Evolutionary conservation across 2,329 filamentous ascomycete genomes (phyloP), one percentile per base, ranked within the genome.

Genomic region (Arachnomyces sp.): DNA sequence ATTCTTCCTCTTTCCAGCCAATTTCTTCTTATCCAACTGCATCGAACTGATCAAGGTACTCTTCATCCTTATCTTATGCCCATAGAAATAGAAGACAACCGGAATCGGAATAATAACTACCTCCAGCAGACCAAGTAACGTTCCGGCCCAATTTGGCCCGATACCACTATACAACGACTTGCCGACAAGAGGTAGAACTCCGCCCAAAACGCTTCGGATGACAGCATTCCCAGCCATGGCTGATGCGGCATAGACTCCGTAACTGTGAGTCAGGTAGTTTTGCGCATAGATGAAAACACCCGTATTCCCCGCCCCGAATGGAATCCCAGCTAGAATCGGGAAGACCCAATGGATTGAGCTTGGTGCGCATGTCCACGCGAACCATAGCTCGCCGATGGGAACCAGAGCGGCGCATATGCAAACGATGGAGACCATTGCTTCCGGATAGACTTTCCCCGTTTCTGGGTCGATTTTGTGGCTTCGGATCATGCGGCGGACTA

Each of bases 351-450:
- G 88, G 25, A 93, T 86, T 3, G 77, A 75, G 0, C 64, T 66
- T 0, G 88, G 88, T 0, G 87, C 77, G 45, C 82, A 88, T 0
- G 88, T 94, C 87, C 87, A 95, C 0, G 85, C 79, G 55, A 95
- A 95, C 60, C 82, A 83, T 16, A 95, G 74, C 61, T 95, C 82
- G 12, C 88, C 89, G 3, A 86, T 60, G 0, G 87, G 84, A 0
- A 84, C 79, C 1, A 86, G 67, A 1, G 93, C 58, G 0, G 86
- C 78, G 3, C 84, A 86, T 17, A 94, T 77, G 50, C 82, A 86
- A 54, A 95, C 84, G 42, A 92, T 74, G 31, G 79, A 77, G 3
- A 90, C 86, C 48, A 85, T 86, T 1, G 87, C 82, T 62, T 95
- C 89, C 0, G 88, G 88, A 0, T 77, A 72, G 0, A 78, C 74